These are phyloP conservation scores for Paecilomyces niveus DNA, from an alignment of 2,329 filamentous ascomycete genomes.

Conservation along the genomic window DNA sequence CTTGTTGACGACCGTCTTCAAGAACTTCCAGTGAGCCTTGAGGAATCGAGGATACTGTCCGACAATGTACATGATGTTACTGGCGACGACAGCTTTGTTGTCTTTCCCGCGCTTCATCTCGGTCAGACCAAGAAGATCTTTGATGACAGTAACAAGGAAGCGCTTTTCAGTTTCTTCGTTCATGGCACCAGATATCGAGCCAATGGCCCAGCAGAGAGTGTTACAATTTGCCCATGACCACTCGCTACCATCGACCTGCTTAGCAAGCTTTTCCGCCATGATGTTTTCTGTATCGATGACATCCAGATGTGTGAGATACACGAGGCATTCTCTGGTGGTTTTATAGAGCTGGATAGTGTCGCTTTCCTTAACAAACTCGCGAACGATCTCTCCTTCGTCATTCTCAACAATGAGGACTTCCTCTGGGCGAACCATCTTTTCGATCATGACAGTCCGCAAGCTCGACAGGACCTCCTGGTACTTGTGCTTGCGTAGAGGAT, in stretches of 20 bases:
- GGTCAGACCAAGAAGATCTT: conserved; percentile 90
- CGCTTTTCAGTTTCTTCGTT: conserved; percentile 99
- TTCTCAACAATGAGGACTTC: conserved; percentile 99
- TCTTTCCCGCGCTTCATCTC: conserved; percentile 99
- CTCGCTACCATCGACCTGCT: conserved; percentile 89
- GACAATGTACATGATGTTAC: conserved; percentile 99
- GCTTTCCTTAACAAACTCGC: conserved; percentile 98
- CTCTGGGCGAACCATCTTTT: conserved; percentile 98
- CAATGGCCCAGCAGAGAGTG: conserved; percentile 98
- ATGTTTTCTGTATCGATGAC: conserved; percentile 97
- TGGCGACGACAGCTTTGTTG: conserved; percentile 98
- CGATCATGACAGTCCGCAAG: conserved; percentile 95
- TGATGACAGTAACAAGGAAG: conserved; percentile 97
- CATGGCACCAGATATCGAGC: conserved; percentile 97
- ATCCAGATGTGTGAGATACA: conserved; percentile 94
- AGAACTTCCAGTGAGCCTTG: conserved; percentile 99
- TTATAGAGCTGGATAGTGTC: conserved; percentile 99
- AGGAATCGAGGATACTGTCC: conserved; percentile 97
- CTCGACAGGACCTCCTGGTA: conserved; percentile 92
- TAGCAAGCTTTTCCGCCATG: conserved; percentile 96
- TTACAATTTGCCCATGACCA: conserved; percentile 99
- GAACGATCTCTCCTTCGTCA: conserved; percentile 96
- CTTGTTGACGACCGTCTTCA: conserved; percentile 99
- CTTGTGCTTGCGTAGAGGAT: conserved; percentile 94
- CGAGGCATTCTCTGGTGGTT: conserved; percentile 92